Conservation (phyloP, 2,329 filamentous ascomycete species). For the Talaromyces marneffei region DNA sequence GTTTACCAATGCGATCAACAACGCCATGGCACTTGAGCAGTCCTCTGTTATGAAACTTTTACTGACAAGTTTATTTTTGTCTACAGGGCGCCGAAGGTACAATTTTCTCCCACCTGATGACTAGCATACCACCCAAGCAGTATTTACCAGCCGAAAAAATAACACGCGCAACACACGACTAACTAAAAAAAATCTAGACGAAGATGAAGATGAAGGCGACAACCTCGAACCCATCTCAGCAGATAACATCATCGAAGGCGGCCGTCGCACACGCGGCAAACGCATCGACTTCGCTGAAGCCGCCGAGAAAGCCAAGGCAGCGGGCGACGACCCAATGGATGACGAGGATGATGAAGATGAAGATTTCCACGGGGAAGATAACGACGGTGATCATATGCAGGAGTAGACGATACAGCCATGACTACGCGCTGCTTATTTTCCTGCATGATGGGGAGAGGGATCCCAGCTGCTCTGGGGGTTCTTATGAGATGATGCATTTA, state of each 20-base stretch:
- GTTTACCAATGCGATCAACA: background rate
- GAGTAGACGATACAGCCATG: constrained; percentile 24
- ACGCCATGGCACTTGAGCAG: background rate
- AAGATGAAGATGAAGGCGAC: constrained; percentile 65
- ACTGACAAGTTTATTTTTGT: background rate
- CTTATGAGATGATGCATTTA: background rate
- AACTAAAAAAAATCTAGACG: constrained; percentile 27
- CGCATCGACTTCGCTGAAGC: constrained; percentile 92
- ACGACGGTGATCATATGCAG: constrained; percentile 38
- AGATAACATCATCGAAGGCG: constrained; percentile 74
- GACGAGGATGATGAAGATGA: constrained; percentile 56
- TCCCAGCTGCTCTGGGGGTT: background rate
- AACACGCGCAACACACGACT: background rate
- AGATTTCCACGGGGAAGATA: constrained; percentile 26
- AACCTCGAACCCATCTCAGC: constrained; percentile 87
- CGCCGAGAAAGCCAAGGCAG: constrained; percentile 73
- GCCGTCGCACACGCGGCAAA: constrained; percentile 82
- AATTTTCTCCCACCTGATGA: background rate
- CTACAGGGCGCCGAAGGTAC: constrained; percentile 7
- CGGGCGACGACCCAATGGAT: constrained; percentile 59
- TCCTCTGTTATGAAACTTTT: background rate
- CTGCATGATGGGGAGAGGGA: background rate
- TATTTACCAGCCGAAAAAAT: background rate
- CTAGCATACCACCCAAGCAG: background rate
- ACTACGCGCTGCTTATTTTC: background rate